Conservation (phyloP, 2,329 filamentous ascomycete species). For the Rutstroemia sydowiana region DNA sequence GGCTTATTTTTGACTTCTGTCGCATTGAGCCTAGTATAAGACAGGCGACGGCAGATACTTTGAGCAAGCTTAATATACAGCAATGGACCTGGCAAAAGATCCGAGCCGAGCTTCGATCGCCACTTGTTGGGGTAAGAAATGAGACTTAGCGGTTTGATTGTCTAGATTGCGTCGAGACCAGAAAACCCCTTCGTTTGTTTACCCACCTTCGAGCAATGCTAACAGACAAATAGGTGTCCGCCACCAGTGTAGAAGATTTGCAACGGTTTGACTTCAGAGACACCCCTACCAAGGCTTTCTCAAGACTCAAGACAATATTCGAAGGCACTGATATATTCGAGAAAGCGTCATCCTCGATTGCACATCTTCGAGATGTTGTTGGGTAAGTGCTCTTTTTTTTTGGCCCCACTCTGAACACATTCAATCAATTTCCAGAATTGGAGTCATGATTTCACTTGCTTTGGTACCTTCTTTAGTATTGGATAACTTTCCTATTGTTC, state of each 20-base stretch:
- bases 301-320: constrained; percentile 51
- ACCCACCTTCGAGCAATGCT: too few relatives aligned
- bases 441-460: too few relatives aligned
- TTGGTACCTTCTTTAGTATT: too few relatives aligned
- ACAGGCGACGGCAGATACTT: constrained; percentile 66
- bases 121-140: constrained; percentile 60
- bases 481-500: too few relatives aligned
- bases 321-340: constrained; percentile 62
- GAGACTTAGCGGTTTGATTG: too few relatives aligned
- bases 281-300: constrained; percentile 48
- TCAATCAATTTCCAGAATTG: too few relatives aligned
- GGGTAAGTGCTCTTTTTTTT: too few relatives aligned
- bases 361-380: constrained; percentile 72
- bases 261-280: too few relatives aligned
- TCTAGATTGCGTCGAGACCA: too few relatives aligned
- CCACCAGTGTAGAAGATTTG: too few relatives aligned
- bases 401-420: too few relatives aligned
- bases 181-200: too few relatives aligned
- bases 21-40: constrained; percentile 64
- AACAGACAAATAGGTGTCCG: constrained; percentile 40
- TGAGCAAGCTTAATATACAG: constrained; percentile 81
- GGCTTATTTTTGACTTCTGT: constrained; percentile 85
- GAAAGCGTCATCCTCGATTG: constrained; percentile 66
- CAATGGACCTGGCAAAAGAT: constrained; percentile 79
- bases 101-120: constrained; percentile 71